Percentiles rank a stretch among this genome's conserved stretches.
phyloP scores from a whole-genome alignment of 768 basidiomycete genomes.

The Leccinum variicolor region DNA sequence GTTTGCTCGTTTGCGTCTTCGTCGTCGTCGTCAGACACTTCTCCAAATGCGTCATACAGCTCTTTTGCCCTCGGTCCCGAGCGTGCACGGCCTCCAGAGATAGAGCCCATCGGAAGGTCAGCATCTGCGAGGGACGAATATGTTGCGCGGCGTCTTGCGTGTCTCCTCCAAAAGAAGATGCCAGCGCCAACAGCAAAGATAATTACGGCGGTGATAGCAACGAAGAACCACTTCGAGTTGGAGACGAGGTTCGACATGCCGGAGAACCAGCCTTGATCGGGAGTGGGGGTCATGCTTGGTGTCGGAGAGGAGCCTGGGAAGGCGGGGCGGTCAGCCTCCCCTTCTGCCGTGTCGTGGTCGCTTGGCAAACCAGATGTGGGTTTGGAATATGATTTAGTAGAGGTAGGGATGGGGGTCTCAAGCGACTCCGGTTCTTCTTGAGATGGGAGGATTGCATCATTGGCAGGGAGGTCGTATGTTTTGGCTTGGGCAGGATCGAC shows the following conservation, averaged over 20 bases:
- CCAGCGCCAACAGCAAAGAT: constrained; percentile 69
- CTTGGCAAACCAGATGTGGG: constrained; percentile 85
- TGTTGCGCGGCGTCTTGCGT: constrained; percentile 36
- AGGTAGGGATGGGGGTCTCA: constrained; percentile 37
- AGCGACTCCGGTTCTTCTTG: constrained; percentile 40
- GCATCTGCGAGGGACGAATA: constrained; percentile 65
- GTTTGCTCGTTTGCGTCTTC: constrained; percentile 76
- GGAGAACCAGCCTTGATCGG: constrained; percentile 84
- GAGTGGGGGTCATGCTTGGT: constrained; percentile 50
- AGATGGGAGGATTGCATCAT: constrained; percentile 49
- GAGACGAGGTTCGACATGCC: constrained; percentile 70
- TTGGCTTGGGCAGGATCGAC: constrained; percentile 67
- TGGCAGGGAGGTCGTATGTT: constrained; percentile 56
- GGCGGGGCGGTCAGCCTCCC: constrained; percentile 77
- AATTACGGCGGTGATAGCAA: constrained; percentile 73
- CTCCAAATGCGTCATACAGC: constrained; percentile 95
- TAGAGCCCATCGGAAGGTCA: constrained; percentile 73
- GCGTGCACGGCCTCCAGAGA: constrained; percentile 41
- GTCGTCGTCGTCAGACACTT: constrained; percentile 80
- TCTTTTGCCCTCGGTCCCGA: constrained; percentile 69
- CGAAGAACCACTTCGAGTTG: constrained; percentile 87
- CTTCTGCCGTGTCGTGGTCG: constrained; percentile 78
- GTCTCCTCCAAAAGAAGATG: constrained; percentile 79
- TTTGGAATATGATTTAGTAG: constrained; percentile 68
- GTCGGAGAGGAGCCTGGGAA: constrained; percentile 44